Conservation (phyloP, 2,329 filamentous ascomycete genomes). For the Penicillium sp. region DNA sequence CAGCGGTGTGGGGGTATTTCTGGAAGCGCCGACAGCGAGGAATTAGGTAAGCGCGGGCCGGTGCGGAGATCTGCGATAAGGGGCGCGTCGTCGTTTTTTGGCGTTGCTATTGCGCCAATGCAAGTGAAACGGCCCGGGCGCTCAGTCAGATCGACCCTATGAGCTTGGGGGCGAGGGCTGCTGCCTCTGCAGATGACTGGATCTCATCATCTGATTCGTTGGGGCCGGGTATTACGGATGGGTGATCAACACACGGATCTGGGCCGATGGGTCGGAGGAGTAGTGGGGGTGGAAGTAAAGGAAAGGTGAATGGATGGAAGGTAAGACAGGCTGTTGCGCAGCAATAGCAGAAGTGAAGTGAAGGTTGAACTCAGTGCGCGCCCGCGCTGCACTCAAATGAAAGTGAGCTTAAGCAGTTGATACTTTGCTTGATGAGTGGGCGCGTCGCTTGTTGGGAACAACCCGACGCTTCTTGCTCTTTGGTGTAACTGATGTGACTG, state of each 20-base stretch:
- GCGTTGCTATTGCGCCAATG: neutral
- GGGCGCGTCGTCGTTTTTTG: neutral
- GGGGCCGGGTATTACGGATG: conserved; percentile 11
- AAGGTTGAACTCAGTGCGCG: conserved; percentile 14
- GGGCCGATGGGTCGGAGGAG: neutral
- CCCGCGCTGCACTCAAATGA: conserved; percentile 18
- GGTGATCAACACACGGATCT: neutral
- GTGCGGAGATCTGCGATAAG: conserved; percentile 10
- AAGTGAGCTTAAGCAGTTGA: neutral
- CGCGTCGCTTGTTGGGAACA: conserved; percentile 28
- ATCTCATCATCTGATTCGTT: conserved; percentile 10
- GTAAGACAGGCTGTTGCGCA: conserved; percentile 4
- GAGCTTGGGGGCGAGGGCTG: neutral
- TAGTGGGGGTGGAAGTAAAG: neutral
- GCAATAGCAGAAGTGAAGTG: conserved; percentile 7
- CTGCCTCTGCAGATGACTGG: neutral
- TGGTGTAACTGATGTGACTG: conserved; percentile 18
- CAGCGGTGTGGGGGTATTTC: conserved; percentile 13
- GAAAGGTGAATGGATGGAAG: neutral
- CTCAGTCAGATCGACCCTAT: neutral
- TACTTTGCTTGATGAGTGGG: conserved; percentile 25
- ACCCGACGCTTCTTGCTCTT: conserved; percentile 32
- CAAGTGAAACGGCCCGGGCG: neutral
- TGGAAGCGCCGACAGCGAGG: conserved; percentile 24
- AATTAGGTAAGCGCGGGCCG: conserved; percentile 29